Base-by-base conservation (phyloP, 2,329 filamentous ascomycete genomes). In the Trichoderma endophyticum region DNA sequence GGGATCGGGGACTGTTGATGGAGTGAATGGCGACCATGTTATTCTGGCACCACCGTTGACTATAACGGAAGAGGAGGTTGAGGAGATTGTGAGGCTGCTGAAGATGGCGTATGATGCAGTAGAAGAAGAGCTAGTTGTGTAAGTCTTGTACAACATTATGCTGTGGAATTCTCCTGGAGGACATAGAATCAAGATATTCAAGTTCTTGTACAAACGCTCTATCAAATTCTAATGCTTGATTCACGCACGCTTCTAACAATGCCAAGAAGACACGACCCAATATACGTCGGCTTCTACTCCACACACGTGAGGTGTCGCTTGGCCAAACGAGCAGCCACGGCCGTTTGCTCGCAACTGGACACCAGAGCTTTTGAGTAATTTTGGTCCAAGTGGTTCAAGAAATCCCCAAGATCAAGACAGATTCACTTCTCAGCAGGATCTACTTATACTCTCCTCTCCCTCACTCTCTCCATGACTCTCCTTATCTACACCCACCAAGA, bases 41-140 rank as follows among this genome's bases (percentile, higher is more conserved):
- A 84, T 94, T n/a, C 76, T 95, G 18, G 87, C 91, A 2, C 92
- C 93, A 1, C 86, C 92, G 0, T 94, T 90, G 78, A 93, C 88
- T 54, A 83, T 91, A 26, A 89, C 85, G 0, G 72, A 74, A 9
- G 75, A 75, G 14, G 75, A 81, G 36, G 21, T 81, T 7, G 34
- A 30, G 12, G 18, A 59, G 34, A 8, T 74, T 69, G 68, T 73
- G 51, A 63, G 43, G 43, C n/a, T 74, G 56, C 54, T 74, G 12
- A 69, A 73, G 62, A 67, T 56, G 43, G 63, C 73, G 14, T 73
- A 75, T 26, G 56, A 73, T 57, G 51, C 32, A 6, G 72, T 74
- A 7, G 73, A 73, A 21, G 21, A 3, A 34, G 48, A 57, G 3
- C 26, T 72, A 21, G 56, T 6, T n/a, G 32, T 30, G 4, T 12